phyloP scores from a whole-genome alignment of 306 rosid species.

The Begonia peltatifolia region DNA sequence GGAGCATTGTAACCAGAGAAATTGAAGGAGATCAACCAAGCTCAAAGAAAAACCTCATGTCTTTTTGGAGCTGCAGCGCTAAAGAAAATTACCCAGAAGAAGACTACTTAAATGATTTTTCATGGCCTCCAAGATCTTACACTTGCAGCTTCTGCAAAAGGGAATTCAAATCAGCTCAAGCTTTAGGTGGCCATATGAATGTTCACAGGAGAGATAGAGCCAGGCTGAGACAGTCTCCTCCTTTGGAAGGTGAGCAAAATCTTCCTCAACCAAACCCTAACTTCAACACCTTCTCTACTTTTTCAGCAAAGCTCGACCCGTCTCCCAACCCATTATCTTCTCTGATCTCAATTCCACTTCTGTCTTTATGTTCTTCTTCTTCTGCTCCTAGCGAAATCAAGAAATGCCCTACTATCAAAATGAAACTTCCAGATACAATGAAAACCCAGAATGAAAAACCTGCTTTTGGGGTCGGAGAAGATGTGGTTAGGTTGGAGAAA shows the following conservation, averaged over 20 bases:
- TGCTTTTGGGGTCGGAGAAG: no score
- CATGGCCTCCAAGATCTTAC: slow-evolving; percentile 93
- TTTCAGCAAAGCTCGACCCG: slow-evolving; percentile 2
- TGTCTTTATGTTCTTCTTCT: slow-evolving; percentile 14
- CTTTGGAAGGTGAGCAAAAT: slow-evolving; percentile 23
- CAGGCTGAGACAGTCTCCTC: slow-evolving; percentile 48
- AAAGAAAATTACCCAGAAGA: slow-evolving; percentile 10
- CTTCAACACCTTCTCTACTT: slow-evolving; percentile 22
- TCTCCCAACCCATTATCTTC: slow-evolving; percentile 33
- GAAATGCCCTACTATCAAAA: neutral
- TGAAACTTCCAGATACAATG: slow-evolving; percentile 12
- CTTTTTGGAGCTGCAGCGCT: no score
- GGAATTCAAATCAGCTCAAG: slow-evolving; percentile 93
- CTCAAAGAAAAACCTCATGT: neutral
- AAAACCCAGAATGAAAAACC: slow-evolving; percentile 16
- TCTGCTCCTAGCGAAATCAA: slow-evolving; percentile 57
- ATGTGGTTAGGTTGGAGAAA: slow-evolving; percentile 34
- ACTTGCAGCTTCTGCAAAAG: slow-evolving; percentile 74
- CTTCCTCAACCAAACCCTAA: slow-evolving; percentile 32
- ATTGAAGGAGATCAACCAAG: slow-evolving; percentile 2
- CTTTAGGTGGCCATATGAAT: slow-evolving; percentile 97
- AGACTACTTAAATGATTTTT: slow-evolving; percentile 39
- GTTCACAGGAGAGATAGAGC: slow-evolving; percentile 93
- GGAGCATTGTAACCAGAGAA: neutral
- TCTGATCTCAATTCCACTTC: slow-evolving; percentile 33